Base-by-base conservation (phyloP, 768 basidiomycete genomes). In the Gyrodon lividus region DNA sequence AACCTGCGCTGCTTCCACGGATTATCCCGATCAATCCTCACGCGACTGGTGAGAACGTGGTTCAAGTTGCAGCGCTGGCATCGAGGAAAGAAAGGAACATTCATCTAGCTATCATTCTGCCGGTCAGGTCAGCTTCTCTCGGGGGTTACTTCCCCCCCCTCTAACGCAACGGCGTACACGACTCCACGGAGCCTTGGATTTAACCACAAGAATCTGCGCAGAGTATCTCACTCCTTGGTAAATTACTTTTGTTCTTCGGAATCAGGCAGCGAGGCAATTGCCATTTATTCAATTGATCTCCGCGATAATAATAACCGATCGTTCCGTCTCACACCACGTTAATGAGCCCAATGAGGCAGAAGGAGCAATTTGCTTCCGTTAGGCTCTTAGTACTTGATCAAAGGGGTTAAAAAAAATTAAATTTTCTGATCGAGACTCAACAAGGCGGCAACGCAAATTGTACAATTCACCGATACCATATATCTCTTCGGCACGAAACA, bases 301-400 rank as follows among this genome's bases (percentile, higher is more conserved):
- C 66, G 66, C 64, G 66, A 66, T 39, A 41, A 14, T 42, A 35
- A 39, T 33, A 35, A 9, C 10, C 10, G 10, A 31, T 31, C 13
- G 13, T 51, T 44, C 38, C 38, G 38, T 38, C 9, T 33, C 23
- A 41, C 40, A 50, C 51, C 55, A 48, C 61, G 48, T 39, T 35
- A 13, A 28, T 48, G 20, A 34, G 57, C 47, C 55, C 57, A 22
- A 46, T 20, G 47, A 54, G 24, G 24, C 40, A 62, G n/a, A n/a
- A n/a, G n/a, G n/a, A 43, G n/a, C 33, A 48, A 40, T 59, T 52
- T 67, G 45, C 62, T 63, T 61, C 66, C 65, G 66, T 63, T 65
- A 63, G 46, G 48, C 66, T 63, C 60, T 57, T 43, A 37, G 20
- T 31, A 6, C 39, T 48, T 45, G 45, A 43, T 48, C 24, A 50